Base-by-base conservation (phyloP, 2,329 filamentous ascomycete species). In the Aspergillus glaucus region DNA sequence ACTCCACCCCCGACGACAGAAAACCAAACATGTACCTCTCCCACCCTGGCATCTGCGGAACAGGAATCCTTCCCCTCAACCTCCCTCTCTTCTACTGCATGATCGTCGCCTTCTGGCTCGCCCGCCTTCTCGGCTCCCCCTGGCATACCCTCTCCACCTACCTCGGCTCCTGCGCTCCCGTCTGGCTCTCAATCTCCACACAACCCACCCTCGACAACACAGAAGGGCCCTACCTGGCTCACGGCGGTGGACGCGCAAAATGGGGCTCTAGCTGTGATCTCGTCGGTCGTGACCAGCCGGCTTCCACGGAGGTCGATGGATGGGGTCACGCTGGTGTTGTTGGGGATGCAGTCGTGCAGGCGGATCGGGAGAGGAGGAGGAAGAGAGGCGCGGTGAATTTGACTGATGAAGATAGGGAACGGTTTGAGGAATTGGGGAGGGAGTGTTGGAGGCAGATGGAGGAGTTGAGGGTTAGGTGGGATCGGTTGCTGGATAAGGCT, bases 11-110 rank as follows among this genome's bases (percentile, higher is more conserved):
- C 15, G 15, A 44, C n/a, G 17, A 51, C n/a, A 44, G 53, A 6
- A 22, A 62, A 21, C 86, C 88, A 0, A 79, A 76, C 48, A 82
- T 88, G 61, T 94, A 93, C 70, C 65, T 95, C 52, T 78, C 84
- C 0, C 93, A 98, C 64, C 93, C 93, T 0, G 93, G 93, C 53
- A 80, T 98, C 53, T 87, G 91, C 55, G 85, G 81, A 46, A 95
- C 91, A 1, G 80, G 83, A 1, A 86, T 98, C 55, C 80, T 96
- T 54, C 84, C 87, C 1, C 77, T 96, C 6, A 79, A 81, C 45
- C 76, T 79, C 55, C 74, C 90, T 55, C 76, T 95, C 51, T 79
- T 82, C 54, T 84, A 81, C 65, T 74, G 79, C 52, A 93, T 93
- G 79, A 69, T 80, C 45, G 62, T 80, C 17, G 74, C 79, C 3